These are phyloP conservation scores for Thalia dealbata DNA, from an alignment of 176 grass and related monocot genomes.

Conservation along the genomic window DNA sequence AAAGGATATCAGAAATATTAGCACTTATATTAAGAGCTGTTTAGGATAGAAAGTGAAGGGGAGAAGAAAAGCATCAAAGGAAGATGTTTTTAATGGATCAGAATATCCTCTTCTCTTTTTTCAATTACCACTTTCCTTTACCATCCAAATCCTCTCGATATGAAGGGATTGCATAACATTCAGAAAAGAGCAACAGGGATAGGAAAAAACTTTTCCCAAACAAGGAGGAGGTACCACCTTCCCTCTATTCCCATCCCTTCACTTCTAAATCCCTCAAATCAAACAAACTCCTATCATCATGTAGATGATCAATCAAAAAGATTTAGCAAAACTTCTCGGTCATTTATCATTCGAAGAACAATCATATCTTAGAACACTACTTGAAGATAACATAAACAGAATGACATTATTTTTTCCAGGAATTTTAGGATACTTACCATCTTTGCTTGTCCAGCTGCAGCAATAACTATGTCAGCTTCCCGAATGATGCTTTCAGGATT, in stretches of 20 bases:
- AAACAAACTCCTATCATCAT: not conserved
- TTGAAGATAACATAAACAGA: not conserved
- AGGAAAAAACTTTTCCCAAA: too few relatives aligned
- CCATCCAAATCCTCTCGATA: too few relatives aligned
- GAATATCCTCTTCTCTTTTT: too few relatives aligned
- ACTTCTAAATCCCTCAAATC: too few relatives aligned
- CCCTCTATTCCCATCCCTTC: too few relatives aligned
- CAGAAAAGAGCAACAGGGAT: too few relatives aligned
- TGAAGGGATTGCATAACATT: too few relatives aligned
- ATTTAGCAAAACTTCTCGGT: not conserved
- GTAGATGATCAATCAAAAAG: not conserved
- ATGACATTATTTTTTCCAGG: not conserved
- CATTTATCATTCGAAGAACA: not conserved
- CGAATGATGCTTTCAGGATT: conserved; percentile 55
- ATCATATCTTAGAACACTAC: not conserved
- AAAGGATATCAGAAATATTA: conserved; percentile 6
- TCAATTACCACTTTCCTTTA: too few relatives aligned
- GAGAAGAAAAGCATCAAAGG: too few relatives aligned
- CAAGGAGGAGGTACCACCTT: too few relatives aligned
- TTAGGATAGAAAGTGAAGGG: too few relatives aligned
- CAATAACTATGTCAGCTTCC: conserved; percentile 73
- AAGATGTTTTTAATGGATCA: too few relatives aligned
- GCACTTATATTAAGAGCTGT: not conserved
- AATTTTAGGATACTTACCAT: conserved; percentile 35
- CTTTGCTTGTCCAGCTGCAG: conserved; percentile 84